phyloP scores from a whole-genome alignment of 2,329 filamentous ascomycete species.

The Polytolypa hystricis region DNA sequence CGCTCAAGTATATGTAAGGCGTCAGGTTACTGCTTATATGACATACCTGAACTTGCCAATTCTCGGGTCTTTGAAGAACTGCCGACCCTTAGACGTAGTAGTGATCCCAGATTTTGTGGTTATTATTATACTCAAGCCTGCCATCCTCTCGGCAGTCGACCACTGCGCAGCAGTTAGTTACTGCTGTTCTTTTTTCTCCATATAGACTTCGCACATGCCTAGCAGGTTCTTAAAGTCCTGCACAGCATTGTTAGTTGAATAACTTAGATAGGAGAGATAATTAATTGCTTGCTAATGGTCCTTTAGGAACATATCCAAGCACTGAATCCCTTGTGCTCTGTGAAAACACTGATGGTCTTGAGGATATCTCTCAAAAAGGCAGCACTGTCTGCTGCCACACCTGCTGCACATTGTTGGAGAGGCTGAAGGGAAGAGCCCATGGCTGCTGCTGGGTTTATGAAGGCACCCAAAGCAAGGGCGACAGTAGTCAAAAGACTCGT shows the following conservation, averaged over 20 bases:
- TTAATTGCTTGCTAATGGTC: too few relatives aligned
- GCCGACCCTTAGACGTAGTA: background rate
- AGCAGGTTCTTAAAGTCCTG: background rate
- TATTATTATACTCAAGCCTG: too few relatives aligned
- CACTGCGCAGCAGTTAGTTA: background rate
- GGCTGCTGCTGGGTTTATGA: too few relatives aligned
- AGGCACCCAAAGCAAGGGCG: too few relatives aligned
- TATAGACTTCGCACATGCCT: constrained; percentile 1
- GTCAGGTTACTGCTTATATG: too few relatives aligned
- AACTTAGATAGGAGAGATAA: too few relatives aligned
- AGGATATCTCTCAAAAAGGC: background rate
- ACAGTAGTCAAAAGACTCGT: too few relatives aligned
- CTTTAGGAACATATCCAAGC: background rate
- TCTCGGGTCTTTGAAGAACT: background rate
- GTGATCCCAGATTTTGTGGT: background rate
- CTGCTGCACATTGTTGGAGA: too few relatives aligned
- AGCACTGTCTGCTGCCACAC: too few relatives aligned
- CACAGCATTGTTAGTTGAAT: too few relatives aligned
- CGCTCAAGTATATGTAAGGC: too few relatives aligned
- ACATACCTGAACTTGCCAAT: background rate
- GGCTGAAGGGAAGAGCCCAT: too few relatives aligned
- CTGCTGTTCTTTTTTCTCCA: background rate
- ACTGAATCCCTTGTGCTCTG: background rate
- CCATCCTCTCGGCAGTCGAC: background rate
- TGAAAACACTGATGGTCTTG: background rate